Base-by-base conservation (phyloP, 2,329 filamentous ascomycete species). In the Fusarium neocosmosporiellum region DNA sequence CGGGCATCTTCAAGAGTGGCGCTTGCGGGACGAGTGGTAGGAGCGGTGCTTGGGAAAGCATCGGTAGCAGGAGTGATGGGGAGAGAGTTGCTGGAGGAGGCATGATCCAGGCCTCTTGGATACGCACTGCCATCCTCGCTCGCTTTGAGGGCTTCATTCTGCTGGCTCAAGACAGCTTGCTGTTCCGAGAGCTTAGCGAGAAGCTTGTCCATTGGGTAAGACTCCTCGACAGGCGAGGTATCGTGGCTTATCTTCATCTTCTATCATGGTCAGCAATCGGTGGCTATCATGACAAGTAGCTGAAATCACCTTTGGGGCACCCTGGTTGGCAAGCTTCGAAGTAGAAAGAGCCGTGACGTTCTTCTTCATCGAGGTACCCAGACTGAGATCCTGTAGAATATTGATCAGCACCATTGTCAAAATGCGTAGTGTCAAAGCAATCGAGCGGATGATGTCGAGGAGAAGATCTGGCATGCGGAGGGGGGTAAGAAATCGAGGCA, bases 121-220 rank as follows among this genome's bases (percentile, higher is more conserved):
- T 83, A 84, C 33, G 77, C 65, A 37, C 48, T 67, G 24, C 81
- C 80, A 22, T 85, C 84, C 14, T 86, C 83, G 11, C 75, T 77
- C 41, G 78, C 77, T 66, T 86, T 88, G 48, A 89, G 79, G 60
- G 85, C 85, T 65, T 89, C 85, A 69, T 87, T 88, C 78, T 92
- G 90, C 80, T 89, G 87, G 59, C 85, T 85, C 58, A 92, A 81
- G n/a, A 86, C 80, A 48, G 84, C 84, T 77, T 92, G 89, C 77
- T 94, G 92, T 80, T 95, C 91, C n/a, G 90, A 89, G 55, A 96
- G 86, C 79, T 91, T 93, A 64, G 92, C 89, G 72, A 95, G 84
- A 59, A 95, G 88, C 67, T 91, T 91, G 76, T 96, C 93, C 86
- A 95, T 90, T 10, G 87, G 86, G 63, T 86, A 88, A 33, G 82